Evolutionary conservation across 371 early-diverging fungal genomes (phyloP), one percentile per base, ranked within the genome.

Genomic region (Mortierella sp.): DNA sequence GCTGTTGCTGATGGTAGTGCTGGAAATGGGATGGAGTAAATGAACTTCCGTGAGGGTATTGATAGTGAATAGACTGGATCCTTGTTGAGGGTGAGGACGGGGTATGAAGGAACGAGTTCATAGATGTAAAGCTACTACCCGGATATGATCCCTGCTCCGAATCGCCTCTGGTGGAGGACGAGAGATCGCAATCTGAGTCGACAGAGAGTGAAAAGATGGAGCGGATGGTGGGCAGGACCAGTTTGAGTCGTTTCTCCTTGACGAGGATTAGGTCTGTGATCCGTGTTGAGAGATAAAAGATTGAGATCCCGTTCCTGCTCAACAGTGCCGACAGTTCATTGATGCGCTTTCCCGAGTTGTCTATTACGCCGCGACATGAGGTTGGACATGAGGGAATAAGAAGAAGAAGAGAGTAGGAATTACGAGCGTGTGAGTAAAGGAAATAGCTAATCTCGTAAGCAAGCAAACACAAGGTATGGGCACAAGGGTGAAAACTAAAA

Each of bases 241-340:
- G 40, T 24, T 70, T 72, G 68, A 80, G 72, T 7, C 80, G 76
- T 64, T 80, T 80, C 22, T 80, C 80, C 70, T 80, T 80, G 73
- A 76, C 76, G 86, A 94, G 90, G 41, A 94, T 90, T 72, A 92
- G 91, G 68, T 94, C 95, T 0, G 94, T 93, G 86, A 93, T 92
- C 74, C 93, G 93, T 2, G 94, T 94, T 5, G 93, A 93, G 86
- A 94, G 88, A 76, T 92, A 92, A 68, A 92, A 92, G 65, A 92
- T 92, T 13, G 91, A 91, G 71, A 92, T 91, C 26, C 92, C 92
- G 48, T 89, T 91, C 68, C 89, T 86, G 68, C 94, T 92, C 41
- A 95, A 80, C 9, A 93, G 91, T 14, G 88, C 90, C 1, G 94
- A 92, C 4, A 95, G 79, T 75, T 94, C 93, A 76, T 89, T 92